Evolutionary conservation across 78 protist species (phyloP).

Genomic region (Cavenderia fasciculata): DNA sequence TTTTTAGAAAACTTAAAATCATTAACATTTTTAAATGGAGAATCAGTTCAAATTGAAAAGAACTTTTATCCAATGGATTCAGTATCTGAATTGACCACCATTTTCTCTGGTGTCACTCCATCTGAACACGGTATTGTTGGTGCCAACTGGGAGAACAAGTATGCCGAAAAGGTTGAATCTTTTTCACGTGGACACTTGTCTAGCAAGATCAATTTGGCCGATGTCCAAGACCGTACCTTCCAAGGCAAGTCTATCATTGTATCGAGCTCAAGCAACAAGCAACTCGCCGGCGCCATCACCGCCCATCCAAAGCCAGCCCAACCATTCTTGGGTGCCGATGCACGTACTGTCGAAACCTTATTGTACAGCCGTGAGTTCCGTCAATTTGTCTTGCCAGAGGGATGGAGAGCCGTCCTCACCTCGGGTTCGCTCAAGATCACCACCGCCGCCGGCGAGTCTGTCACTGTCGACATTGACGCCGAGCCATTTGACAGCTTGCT

Average conservation of each 20-base stretch:
- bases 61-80: constrained; percentile 35
- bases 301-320: background rate
- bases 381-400: constrained; percentile 45
- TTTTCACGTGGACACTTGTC: constrained; percentile 3
- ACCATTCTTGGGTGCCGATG: background rate
- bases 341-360: constrained; percentile 22
- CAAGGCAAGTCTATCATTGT: constrained; percentile 31
- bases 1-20: background rate
- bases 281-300: constrained; percentile 20
- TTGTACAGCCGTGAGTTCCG: constrained; percentile 47
- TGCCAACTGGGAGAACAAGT: constrained; percentile 8
- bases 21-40: background rate
- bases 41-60: constrained; percentile 15
- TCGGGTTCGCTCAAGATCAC: constrained; percentile 7
- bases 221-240: background rate
- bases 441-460: background rate
- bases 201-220: constrained; percentile 39
- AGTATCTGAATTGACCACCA: constrained; percentile 46
- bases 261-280: background rate
- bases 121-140: constrained; percentile 36
- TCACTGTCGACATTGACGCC: constrained; percentile 23
- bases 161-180: constrained; percentile 10
- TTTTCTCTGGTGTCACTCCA: constrained; percentile 69
- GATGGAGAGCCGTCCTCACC: background rate
- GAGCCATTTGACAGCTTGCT: background rate